These are phyloP conservation scores for Parasarocladium wereldwijsianum DNA, from an alignment of 2,329 filamentous ascomycete genomes.

Conservation along the genomic window DNA sequence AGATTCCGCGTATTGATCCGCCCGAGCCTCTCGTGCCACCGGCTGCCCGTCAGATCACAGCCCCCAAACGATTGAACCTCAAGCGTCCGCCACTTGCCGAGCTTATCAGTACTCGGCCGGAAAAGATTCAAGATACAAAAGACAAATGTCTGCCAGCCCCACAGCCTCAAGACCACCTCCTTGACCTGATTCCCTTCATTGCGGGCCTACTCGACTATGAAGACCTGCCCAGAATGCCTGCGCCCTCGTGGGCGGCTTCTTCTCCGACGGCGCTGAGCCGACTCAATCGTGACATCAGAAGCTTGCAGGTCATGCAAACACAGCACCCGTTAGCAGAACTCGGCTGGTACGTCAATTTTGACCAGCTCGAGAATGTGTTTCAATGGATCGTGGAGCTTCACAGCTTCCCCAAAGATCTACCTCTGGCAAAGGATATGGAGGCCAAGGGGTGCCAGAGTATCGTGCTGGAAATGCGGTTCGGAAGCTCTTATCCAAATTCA, in stretches of 20 bases:
- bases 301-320: constrained; percentile 47
- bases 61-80: no score
- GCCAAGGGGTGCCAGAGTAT: constrained; percentile 45
- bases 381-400: constrained; percentile 89
- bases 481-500: constrained; percentile 56
- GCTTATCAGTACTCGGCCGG: no score
- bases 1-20: no score
- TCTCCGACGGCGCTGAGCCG: constrained; percentile 12
- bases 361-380: constrained; percentile 58
- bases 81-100: no score
- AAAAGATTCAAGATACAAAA: no score
- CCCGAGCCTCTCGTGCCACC: no score
- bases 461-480: constrained; percentile 71
- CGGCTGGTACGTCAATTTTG: constrained; percentile 69
- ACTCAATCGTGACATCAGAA: constrained; percentile 37
- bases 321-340: constrained; percentile 38
- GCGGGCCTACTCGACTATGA: constrained; percentile 50
- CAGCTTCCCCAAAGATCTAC: constrained; percentile 56
- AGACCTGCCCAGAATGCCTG: constrained; percentile 45
- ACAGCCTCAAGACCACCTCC: no score
- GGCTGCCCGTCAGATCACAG: no score
- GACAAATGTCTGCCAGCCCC: no score
- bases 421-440: constrained; percentile 64
- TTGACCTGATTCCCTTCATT: constrained; percentile 40
- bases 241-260: constrained; percentile 15